Base-by-base conservation (phyloP, 2,329 filamentous ascomycete species). In the Lachnellula cervina region DNA sequence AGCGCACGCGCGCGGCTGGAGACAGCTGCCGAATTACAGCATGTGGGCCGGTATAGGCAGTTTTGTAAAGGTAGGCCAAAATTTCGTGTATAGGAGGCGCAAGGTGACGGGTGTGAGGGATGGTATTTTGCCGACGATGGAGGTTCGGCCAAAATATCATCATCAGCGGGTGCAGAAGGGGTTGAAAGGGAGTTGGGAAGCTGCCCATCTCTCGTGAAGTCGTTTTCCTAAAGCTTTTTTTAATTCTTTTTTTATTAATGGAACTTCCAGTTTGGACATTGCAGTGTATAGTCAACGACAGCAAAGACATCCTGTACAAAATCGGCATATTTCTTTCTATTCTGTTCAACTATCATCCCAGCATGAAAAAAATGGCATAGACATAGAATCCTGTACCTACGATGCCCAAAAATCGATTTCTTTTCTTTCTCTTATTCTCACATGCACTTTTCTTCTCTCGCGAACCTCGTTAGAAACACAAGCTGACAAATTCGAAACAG, bases 1-100 rank as follows among this genome's bases (percentile, higher is more conserved):
- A 56, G 87, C 92, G 73, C 90, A 99, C 71, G 91, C 96, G 65
- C 82, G 94, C 59, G 94, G 94, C 48, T 97, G 93, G 94, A 84
- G 89, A 64, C 94, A 99, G 72, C 76, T 97, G 64, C 94, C 94
- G 52, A 97, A 99, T 74, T 97, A 94, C 75, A 85, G 83, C 64
- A 81, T 97, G 64, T 99, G 94, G 94, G 86, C 90, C 32, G 87
- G 90, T 53, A 89, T 97, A 59, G 86, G 89, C 74, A 84, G 81
- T 64, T 96, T 96, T 70, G 74, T 96, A 66, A 87, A 81, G 78
- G 93, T 94, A 81, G 77, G 66, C 66, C 64, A 59, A 17, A 2
- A 44, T 44, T 44, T 44, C 19, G 59, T 56, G 52, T 64, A 59
- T 56, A 61, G 62, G 43, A 59, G 55, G 54, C 66, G 67, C 19